phyloP scores from a whole-genome alignment of 768 basidiomycete genomes.

The Macrocybe gigantea region DNA sequence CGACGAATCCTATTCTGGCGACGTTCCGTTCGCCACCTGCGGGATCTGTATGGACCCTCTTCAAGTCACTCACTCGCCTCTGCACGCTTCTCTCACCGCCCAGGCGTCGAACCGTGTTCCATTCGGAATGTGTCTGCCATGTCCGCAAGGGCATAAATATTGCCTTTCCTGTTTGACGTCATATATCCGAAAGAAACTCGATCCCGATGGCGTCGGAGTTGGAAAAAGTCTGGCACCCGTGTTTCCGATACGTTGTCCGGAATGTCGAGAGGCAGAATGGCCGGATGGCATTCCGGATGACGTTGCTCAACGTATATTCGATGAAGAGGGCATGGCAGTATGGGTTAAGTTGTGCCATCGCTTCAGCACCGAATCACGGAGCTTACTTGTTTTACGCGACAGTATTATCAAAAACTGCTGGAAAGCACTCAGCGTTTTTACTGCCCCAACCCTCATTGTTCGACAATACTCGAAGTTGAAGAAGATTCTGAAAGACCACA shows the following conservation, averaged over 20 bases:
- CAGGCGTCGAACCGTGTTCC: constrained; percentile 26
- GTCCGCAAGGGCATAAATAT: constrained; percentile 27
- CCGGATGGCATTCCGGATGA: constrained; percentile 28
- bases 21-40: constrained; percentile 18
- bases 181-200: constrained; percentile 29
- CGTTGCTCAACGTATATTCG: constrained; percentile 23
- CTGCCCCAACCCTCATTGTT: constrained; percentile 33
- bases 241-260: constrained; percentile 33
- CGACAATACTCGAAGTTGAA: constrained; percentile 25
- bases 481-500: constrained; percentile 26
- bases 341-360: constrained; percentile 21
- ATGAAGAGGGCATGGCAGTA: constrained; percentile 24
- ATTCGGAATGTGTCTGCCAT: constrained; percentile 28
- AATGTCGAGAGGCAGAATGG: constrained; percentile 25
- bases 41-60: constrained; percentile 35
- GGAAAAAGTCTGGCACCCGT: constrained; percentile 20
- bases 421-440: constrained; percentile 28
- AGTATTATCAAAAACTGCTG: constrained; percentile 30
- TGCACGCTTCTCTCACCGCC: constrained; percentile 24
- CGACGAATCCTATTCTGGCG: neutral
- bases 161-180: constrained; percentile 26
- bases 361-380: neutral
- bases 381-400: neutral
- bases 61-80: constrained; percentile 24
- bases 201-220: constrained; percentile 23